Evolutionary conservation across 129 eudicot genomes (phyloP).

Genomic region (Ambrosia artemisiifolia): DNA sequence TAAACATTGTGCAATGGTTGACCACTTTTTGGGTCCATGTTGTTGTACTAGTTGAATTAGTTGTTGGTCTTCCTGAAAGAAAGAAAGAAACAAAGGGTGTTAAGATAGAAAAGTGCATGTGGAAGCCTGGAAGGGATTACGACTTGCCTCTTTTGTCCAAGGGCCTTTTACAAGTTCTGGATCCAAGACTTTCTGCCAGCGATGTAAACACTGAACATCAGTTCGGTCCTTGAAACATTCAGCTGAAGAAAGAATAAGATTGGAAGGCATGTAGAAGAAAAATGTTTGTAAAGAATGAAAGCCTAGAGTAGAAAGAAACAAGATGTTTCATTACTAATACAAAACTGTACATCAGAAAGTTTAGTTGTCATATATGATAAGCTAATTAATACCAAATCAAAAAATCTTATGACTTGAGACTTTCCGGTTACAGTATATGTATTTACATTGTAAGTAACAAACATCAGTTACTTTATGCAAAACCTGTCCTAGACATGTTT

Average conservation of each 20-base stretch:
- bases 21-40: slow-evolving; percentile 88
- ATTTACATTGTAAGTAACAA: too few relatives aligned
- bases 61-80: slow-evolving; percentile 74
- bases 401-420: too few relatives aligned
- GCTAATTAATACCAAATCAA: too few relatives aligned
- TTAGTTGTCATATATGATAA: too few relatives aligned
- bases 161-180: slow-evolving; percentile 96
- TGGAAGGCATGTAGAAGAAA: neutral
- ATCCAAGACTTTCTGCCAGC: slow-evolving; percentile 92
- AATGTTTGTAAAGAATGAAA: too few relatives aligned
- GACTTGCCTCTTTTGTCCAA: slow-evolving; percentile 84
- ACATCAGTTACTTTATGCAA: too few relatives aligned
- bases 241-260: slow-evolving; percentile 45
- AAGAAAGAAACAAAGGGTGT: neutral
- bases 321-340: too few relatives aligned
- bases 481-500: too few relatives aligned
- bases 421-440: too few relatives aligned
- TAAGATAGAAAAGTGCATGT: neutral
- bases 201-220: slow-evolving; percentile 85
- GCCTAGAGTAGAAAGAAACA: too few relatives aligned
- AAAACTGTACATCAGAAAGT: too few relatives aligned
- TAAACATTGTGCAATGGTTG: slow-evolving; percentile 75
- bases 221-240: slow-evolving; percentile 83
- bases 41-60: slow-evolving; percentile 56
- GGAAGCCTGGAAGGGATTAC: neutral